Base-by-base conservation (phyloP, 371 early-diverging fungal species). In the Enteropsectra breve region DNA sequence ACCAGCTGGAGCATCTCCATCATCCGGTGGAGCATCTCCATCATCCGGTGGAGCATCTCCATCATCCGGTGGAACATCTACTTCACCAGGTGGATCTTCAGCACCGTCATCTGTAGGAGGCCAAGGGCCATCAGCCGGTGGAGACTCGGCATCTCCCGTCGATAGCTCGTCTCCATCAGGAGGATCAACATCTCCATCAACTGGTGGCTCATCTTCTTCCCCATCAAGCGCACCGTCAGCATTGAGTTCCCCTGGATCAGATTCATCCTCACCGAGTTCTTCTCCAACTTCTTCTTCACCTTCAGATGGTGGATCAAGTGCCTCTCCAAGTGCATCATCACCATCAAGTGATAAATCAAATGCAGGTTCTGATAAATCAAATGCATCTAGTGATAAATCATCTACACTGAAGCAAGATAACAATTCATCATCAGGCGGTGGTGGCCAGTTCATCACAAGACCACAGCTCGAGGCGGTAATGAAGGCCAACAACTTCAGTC, bases 391-490 rank as follows among this genome's bases (percentile, higher is more conserved):
- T 26, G 24, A 29, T 11, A 38, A 32, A 18, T 11, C 23, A 11
- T 47, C 69, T 18, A 63, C 21, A 46, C n/a, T 3, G 37, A 5
- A 3, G 13, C 62, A 32, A 37, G 11, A 11, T 8, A 21, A 36
- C 4, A 38, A n/a, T n/a, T n/a, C n/a, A n/a, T n/a, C n/a, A n/a
- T 18, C 43, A 18, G 43, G 50, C 4, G 46, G 48, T 38, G 52
- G 54, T 36, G 69, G 72, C 13, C 24, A n/a, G 13, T 34, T 59
- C 0, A 45, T 76, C 23, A 73, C 70, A 0, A 18, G 58, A n/a
- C 70, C 72, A 26, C 30, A 58, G 26, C 15, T 79, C 6, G 67
- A 37, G 23, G 24, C 56, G 37, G 69, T 63, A 13, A 40, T 78
- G 37, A 62, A 49, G n/a, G 68, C 63, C 45, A 29, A 45, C 15